phyloP scores from a whole-genome alignment of 306 rosid species.

The Vigna nakashimae region DNA sequence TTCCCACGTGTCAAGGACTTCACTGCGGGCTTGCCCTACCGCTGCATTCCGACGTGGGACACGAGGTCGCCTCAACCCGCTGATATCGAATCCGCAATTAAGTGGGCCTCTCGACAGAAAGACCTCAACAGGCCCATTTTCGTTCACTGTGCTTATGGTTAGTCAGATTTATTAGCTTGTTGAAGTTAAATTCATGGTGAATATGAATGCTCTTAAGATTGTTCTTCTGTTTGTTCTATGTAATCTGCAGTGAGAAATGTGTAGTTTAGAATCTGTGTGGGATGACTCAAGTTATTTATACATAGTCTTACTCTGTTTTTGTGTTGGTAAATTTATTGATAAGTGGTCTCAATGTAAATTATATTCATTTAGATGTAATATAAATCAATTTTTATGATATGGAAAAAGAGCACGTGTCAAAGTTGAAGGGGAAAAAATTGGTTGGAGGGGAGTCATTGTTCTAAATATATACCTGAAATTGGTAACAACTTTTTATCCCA shows the following conservation, averaged over 20 bases:
- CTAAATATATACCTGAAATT: no score
- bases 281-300: no score
- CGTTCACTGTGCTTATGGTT: constrained; percentile 92
- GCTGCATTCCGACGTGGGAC: constrained; percentile 91
- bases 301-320: no score
- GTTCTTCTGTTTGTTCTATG: not conserved
- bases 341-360: no score
- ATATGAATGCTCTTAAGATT: not conserved
- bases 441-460: no score
- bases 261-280: no score
- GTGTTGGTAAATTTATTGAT: no score
- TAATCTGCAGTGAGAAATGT: not conserved
- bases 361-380: no score
- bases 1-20: constrained; percentile 65
- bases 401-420: no score
- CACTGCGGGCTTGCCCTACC: constrained; percentile 57
- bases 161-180: not conserved
- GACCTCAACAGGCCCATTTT: constrained; percentile 72
- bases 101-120: constrained; percentile 81
- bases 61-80: constrained; percentile 74
- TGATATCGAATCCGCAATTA: constrained; percentile 75
- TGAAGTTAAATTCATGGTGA: not conserved
- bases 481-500: no score
- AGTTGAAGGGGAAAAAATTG: no score
- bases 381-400: no score